phyloP scores from a whole-genome alignment of 805 yeast species.

The Clavispora asparagi region DNA sequence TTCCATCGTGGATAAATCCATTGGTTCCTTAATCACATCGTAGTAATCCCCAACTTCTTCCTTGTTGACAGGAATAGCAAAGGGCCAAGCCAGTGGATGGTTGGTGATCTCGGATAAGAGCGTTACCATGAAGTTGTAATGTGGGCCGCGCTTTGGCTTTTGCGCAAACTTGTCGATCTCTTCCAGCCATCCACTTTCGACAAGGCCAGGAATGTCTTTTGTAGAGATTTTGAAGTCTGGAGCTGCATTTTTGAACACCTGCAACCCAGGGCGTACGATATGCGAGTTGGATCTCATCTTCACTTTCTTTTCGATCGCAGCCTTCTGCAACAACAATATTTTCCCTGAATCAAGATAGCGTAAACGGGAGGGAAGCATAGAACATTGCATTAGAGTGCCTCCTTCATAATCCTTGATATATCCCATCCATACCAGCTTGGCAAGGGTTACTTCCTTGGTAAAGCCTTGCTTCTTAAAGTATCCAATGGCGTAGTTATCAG shows the following conservation, averaged over 20 bases:
- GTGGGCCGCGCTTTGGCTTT: conserved; percentile 90
- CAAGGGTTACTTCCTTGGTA: conserved; percentile 87
- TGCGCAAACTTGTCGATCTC: conserved; percentile 98
- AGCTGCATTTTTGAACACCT: conserved; percentile 68
- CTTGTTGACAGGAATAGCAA: conserved; percentile 83
- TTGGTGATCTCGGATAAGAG: conserved; percentile 82
- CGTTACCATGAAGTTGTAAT: conserved; percentile 89
- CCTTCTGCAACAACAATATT: conserved; percentile 80
- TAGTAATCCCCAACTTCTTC: conserved; percentile 96
- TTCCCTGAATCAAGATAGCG: conserved; percentile 87
- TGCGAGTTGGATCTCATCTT: conserved; percentile 74
- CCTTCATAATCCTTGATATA: conserved; percentile 99
- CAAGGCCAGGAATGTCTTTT: conserved; percentile 76
- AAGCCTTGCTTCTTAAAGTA: conserved; percentile 98
- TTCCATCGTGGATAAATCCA: conserved; percentile 97
- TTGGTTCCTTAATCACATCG: conserved; percentile 94
- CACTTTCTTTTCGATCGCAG: conserved; percentile 83
- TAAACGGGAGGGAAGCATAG: conserved; percentile 77
- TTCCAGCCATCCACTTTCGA: conserved; percentile 96
- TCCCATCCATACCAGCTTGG: conserved; percentile 92
- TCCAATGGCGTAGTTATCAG: conserved; percentile 98
- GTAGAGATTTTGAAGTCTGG: conserved; percentile 23
- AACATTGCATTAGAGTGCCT: conserved; percentile 96
- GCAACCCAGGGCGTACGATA: conserved; percentile 75
- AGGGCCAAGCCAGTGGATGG: conserved; percentile 98